Conservation (phyloP, 2,329 filamentous ascomycete genomes). For the Neopestalotiopsis sp. region DNA sequence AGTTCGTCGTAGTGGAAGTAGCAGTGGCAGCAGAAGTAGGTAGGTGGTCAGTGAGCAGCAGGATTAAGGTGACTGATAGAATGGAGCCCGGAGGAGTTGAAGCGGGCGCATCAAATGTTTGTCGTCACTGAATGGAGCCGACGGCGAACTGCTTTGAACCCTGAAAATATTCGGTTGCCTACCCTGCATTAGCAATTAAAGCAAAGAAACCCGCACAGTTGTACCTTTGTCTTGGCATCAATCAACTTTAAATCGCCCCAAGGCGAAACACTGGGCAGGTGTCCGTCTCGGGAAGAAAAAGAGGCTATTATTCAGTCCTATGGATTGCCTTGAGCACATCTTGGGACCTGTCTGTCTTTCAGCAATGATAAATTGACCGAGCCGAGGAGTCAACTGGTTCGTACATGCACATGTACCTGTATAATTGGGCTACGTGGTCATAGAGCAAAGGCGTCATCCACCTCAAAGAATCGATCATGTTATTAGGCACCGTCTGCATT, state of each 20-base stretch:
- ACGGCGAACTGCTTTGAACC: not conserved
- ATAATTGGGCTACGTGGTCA: not conserved
- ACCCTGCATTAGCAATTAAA: constrained; percentile 4
- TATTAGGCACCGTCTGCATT: not conserved
- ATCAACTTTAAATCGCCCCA: constrained; percentile 17
- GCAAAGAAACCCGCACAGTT: not conserved
- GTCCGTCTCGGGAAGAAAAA: not conserved
- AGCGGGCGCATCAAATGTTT: not conserved
- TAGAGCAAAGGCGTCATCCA: not conserved
- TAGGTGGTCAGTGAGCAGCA: not conserved
- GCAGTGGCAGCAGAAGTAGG: not conserved
- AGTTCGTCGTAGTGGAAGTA: not conserved
- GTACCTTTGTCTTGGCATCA: constrained; percentile 15
- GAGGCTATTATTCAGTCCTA: not conserved
- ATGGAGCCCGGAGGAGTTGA: constrained; percentile 2
- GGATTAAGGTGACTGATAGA: not conserved
- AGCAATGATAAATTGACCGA: not conserved
- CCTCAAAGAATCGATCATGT: not conserved
- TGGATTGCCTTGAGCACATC: not conserved
- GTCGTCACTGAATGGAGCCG: constrained; percentile 1
- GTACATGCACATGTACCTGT: not conserved
- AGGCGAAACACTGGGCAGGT: constrained; percentile 15
- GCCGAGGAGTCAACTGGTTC: not conserved
- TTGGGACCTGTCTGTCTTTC: not conserved
- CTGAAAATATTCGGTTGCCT: not conserved